A percentile compares a stretch with the other conserved stretches of the same genome.
These are phyloP conservation scores for Onygenales sp. DNA, from an alignment of 2,329 filamentous ascomycete species.

Conservation along the genomic window DNA sequence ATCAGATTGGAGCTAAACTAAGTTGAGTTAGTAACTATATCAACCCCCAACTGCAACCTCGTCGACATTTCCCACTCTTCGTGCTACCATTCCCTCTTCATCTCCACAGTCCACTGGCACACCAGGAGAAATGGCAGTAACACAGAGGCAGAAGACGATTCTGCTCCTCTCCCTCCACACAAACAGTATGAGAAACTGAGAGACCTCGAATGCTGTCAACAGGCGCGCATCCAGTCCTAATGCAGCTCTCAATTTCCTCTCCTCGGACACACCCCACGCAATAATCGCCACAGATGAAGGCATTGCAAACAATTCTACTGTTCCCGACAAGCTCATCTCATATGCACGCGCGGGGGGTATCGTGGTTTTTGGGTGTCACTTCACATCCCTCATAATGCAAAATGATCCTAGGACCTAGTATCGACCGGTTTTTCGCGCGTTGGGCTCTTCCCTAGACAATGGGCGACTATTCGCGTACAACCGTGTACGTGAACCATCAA, in stretches of 20 bases:
- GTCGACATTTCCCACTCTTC: no score
- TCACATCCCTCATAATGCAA: slow-evolving; percentile 16
- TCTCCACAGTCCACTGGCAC: no score
- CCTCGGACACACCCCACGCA: slow-evolving; percentile 7
- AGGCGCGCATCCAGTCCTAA: background rate
- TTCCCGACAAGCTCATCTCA: slow-evolving; percentile 11
- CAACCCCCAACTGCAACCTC: no score
- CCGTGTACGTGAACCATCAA: slow-evolving; percentile 13
- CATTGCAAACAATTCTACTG: no score
- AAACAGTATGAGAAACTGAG: background rate
- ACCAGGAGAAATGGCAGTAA: no score
- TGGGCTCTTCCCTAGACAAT: slow-evolving; percentile 16
- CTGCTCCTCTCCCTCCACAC: background rate
- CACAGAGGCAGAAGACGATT: background rate
- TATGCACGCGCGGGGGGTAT: slow-evolving; percentile 18
- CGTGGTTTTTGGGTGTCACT: slow-evolving; percentile 18
- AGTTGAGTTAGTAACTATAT: no score
- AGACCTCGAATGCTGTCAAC: background rate
- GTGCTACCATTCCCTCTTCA: no score
- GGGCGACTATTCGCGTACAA: slow-evolving; percentile 15
- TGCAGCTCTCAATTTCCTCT: background rate
- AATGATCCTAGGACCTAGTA: no score
- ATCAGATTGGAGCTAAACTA: no score
- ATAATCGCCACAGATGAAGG: slow-evolving; percentile 19
- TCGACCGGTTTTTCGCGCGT: slow-evolving; percentile 16